phyloP scores from a whole-genome alignment of 768 basidiomycete species.

The Clavaria fumosa region DNA sequence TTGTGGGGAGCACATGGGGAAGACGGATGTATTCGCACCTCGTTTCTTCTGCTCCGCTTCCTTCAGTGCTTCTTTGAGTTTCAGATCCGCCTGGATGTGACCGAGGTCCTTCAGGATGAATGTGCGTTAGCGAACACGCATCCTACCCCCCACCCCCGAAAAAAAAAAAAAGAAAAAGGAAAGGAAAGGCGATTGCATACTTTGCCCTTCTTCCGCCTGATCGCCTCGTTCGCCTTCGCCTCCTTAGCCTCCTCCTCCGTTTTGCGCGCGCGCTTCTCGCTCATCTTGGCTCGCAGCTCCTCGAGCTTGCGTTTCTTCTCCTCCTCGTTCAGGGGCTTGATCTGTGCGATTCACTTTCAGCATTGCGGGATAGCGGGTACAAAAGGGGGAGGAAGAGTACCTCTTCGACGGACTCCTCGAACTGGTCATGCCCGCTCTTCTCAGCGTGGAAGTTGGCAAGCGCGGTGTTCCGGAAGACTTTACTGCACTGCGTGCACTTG shows the following conservation, averaged over 20 bases:
- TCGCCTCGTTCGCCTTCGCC: constrained; percentile 53
- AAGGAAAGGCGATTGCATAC: constrained; percentile 18
- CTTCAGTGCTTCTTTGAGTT: constrained; percentile 65
- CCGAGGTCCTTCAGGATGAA: constrained; percentile 39
- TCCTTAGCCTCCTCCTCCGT: constrained; percentile 61
- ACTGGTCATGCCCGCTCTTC: constrained; percentile 89
- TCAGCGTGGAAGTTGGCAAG: constrained; percentile 89
- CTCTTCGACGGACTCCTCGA: constrained; percentile 93
- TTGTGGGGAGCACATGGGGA: no score
- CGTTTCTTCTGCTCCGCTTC: constrained; percentile 69
- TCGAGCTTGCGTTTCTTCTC: constrained; percentile 72
- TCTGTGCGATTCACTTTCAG: constrained; percentile 25
- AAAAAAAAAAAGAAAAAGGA: background rate
- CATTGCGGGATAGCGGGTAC: background rate
- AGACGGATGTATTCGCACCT: no score
- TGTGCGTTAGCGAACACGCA: background rate
- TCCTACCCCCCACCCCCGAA: no score
- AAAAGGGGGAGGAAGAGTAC: constrained; percentile 21
- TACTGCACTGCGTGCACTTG: constrained; percentile 72
- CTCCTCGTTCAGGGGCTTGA: constrained; percentile 90
- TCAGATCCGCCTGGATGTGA: constrained; percentile 59
- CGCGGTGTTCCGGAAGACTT: constrained; percentile 74
- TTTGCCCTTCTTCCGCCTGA: constrained; percentile 78
- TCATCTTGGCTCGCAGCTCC: constrained; percentile 69
- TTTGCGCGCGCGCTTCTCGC: constrained; percentile 62